Percentiles rank a stretch among this genome's conserved stretches.
These are phyloP conservation scores for Stachybotrys chlorohalonatus DNA, from an alignment of 2,329 filamentous ascomycete genomes.

Conservation along the genomic window DNA sequence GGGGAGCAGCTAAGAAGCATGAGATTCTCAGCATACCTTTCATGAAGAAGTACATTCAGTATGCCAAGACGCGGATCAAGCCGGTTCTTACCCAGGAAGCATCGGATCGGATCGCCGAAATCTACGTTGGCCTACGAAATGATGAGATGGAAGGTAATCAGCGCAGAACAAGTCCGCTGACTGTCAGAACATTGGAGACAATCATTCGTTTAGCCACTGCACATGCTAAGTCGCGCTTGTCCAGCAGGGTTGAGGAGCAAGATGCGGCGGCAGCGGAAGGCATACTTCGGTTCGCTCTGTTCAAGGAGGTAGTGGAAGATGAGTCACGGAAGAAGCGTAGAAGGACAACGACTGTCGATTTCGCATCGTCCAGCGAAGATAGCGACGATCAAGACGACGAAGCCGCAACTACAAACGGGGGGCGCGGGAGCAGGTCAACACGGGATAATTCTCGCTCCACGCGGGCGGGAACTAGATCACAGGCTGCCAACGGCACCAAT, in stretches of 20 bases:
- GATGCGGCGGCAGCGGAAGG: conserved; percentile 83
- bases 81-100: conserved; percentile 85
- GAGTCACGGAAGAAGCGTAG: conserved; percentile 78
- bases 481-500: conserved; percentile 13
- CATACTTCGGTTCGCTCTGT: conserved; percentile 88
- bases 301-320: conserved; percentile 83
- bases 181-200: conserved; percentile 92
- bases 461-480: conserved; percentile 12
- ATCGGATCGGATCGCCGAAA: conserved; percentile 80
- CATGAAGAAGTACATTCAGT: conserved; percentile 99
- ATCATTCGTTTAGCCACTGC: conserved; percentile 96
- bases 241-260: conserved; percentile 77
- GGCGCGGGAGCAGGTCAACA: conserved; percentile 29
- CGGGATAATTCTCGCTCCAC: conserved; percentile 18
- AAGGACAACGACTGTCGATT: conserved; percentile 52
- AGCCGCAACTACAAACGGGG: conserved; percentile 33
- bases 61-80: conserved; percentile 86
- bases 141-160: conserved; percentile 94
- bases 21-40: conserved; percentile 95
- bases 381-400: conserved; percentile 53
- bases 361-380: conserved; percentile 49
- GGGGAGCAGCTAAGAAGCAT: conserved; percentile 65
- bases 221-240: conserved; percentile 86
- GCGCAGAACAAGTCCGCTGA: conserved; percentile 87
- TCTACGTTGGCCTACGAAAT: conserved; percentile 88